Evolutionary conservation across 1,284 basidiomycete species (phyloP).

Genomic region (Ceratobasidium sp.): DNA sequence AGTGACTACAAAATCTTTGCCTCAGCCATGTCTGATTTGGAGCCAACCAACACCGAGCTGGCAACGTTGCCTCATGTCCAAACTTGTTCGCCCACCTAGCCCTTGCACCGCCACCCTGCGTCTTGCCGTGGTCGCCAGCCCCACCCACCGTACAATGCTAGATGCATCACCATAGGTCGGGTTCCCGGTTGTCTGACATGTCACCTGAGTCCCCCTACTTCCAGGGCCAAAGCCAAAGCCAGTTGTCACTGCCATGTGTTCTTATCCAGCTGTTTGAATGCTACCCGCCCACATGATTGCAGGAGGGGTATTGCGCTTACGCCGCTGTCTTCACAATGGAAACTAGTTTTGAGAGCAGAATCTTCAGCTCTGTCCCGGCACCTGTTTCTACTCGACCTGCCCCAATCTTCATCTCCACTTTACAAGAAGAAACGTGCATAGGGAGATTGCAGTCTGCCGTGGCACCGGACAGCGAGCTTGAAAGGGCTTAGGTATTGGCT

Average conservation of each 20-base stretch:
- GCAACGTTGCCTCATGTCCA: conserved; percentile 53
- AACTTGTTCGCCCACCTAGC: conserved; percentile 18
- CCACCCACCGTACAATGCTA: background rate
- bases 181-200: conserved; percentile 28
- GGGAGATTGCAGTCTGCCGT: conserved; percentile 2
- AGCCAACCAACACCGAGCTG: conserved; percentile 59
- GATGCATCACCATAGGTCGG: background rate
- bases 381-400: too few species aligned
- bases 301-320: conserved; percentile 34
- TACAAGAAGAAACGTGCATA: conserved; percentile 9
- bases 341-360: conserved; percentile 13
- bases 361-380: background rate
- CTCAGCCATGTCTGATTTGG: conserved; percentile 70
- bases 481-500: conserved; percentile 10
- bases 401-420: background rate
- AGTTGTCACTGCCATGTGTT: conserved; percentile 6
- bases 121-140: conserved; percentile 33
- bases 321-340: conserved; percentile 14
- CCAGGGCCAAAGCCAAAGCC: background rate
- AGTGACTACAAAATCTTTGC: conserved; percentile 74
- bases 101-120: conserved; percentile 30
- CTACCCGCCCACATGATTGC: conserved; percentile 21
- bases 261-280: conserved; percentile 16
- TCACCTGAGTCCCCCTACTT: conserved; percentile 15
- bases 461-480: conserved; percentile 19